These are phyloP conservation scores for Phaffomyces antillensis DNA, from an alignment of 805 yeast species.

Conservation along the genomic window DNA sequence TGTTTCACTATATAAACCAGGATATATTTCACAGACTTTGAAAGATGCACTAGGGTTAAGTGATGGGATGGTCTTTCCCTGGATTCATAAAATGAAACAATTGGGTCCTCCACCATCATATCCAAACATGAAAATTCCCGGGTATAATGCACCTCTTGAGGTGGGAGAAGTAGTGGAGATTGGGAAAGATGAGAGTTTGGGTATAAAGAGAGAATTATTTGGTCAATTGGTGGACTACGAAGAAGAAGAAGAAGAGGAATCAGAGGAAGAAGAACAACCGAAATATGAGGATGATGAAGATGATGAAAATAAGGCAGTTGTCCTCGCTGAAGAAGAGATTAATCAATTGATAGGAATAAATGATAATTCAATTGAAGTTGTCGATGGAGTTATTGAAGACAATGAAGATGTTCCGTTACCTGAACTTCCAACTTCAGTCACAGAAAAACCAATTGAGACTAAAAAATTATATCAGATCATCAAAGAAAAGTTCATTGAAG, in stretches of 20 bases:
- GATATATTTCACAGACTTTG: slow-evolving; percentile 55
- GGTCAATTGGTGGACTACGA: slow-evolving; percentile 24
- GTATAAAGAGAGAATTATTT: slow-evolving; percentile 17
- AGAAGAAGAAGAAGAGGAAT: slow-evolving; percentile 15
- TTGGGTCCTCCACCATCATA: slow-evolving; percentile 84
- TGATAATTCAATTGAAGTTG: neutral
- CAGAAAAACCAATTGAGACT: slow-evolving; percentile 13
- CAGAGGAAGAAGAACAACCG: slow-evolving; percentile 6
- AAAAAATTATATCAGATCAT: slow-evolving; percentile 20
- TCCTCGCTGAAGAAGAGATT: slow-evolving; percentile 9
- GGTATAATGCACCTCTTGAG: slow-evolving; percentile 37
- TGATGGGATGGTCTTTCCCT: slow-evolving; percentile 49
- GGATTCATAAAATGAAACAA: slow-evolving; percentile 64
- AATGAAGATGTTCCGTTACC: slow-evolving; percentile 21
- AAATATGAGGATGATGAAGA: slow-evolving; percentile 13
- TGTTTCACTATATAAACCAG: slow-evolving; percentile 49
- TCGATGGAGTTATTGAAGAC: slow-evolving; percentile 9
- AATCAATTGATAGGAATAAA: slow-evolving; percentile 4
- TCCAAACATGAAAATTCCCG: slow-evolving; percentile 54
- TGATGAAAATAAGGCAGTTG: slow-evolving; percentile 9
- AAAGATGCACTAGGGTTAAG: slow-evolving; percentile 63
- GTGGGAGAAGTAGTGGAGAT: slow-evolving; percentile 25
- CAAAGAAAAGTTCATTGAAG: slow-evolving; percentile 12
- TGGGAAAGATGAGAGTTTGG: slow-evolving; percentile 12
- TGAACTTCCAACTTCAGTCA: slow-evolving; percentile 11